Evolutionary conservation across 768 basidiomycete genomes (phyloP), one percentile per base, ranked within the genome.

Genomic region (Boletus rex-veris): DNA sequence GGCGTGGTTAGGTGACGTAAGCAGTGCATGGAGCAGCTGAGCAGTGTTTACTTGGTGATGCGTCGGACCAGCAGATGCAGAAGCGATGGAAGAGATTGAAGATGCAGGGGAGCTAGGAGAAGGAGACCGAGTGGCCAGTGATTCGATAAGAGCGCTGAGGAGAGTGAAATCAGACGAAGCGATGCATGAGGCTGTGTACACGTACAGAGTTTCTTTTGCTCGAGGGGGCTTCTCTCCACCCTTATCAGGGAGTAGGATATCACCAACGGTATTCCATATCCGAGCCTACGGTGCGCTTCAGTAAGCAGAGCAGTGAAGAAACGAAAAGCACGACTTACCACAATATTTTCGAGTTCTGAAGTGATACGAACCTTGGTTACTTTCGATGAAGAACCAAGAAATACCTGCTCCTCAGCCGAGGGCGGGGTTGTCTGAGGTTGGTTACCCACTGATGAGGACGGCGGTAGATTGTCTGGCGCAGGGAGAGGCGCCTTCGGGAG

Each of bases 1-100:
- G 28, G 84, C 72, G 50, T 81, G 79, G 40, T 76, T 70, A 0
- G 83, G 81, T 10, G 80, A 72, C 16, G 71, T 72, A 24, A 92
- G 73, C 15, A 92, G 74, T 18, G 77, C 70, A 43, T 83, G 74
- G 12, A 91, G 75, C 42, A 92, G 72, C 61, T 83, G 77, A 4
- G 88, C 87, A 3, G 80, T 89, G 55, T 88, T 74, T 12, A 90
- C 78, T 61, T 90, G 88, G 60, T 90, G 88, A 26, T 79, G 70
- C 6, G 84, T 83, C 2, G 81, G 80, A 11, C 70, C 67, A n/a
- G 69, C 59, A 11, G 74, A 67, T 11, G 68, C 57, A 11, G 75
- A 62, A 19, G 71, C 41, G 26, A 73, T 54, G n/a, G 76, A 80
- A 6, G 85, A 84, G 28, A 79, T 77, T 9, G 84, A 82, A 0